Evolutionary conservation across 371 early-diverging fungal genomes (phyloP), one percentile per base, ranked within the genome.

Genomic region (Mortierella sp.): DNA sequence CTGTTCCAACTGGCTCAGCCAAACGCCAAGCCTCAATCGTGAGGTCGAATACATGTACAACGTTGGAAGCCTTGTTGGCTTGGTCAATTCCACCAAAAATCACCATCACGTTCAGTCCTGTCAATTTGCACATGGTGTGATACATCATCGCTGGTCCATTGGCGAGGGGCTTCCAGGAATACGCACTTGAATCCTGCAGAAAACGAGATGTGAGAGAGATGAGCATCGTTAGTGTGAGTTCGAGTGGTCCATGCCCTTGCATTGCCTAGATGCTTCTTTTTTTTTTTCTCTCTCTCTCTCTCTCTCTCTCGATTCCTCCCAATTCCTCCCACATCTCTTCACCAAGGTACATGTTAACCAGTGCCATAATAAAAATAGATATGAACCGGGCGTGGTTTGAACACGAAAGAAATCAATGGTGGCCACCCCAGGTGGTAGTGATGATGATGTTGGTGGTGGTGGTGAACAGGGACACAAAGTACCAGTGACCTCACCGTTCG

Each of bases 81-180:
- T 74, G 74, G 54, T 74, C 74, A 23, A 61, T 61, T 13, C 74
- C 74, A 16, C 74, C 74, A 68, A 74, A 74, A 52, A 74, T 64
- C 4, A 42, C 60, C 74, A 74, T 74, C 54, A 30, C 64, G 54
- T 74, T 74, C 21, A 74, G 43, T 3, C 61, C 65, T 23, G 69
- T 31, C 13, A 74, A 61, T 21, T 38, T 58, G 38, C 74, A 74
- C 74, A 74, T 74, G 9, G 74, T 67, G 31, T 74, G 74, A 50
- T 64, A 68, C 69, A 64, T 61, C 43, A 74, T 38, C n/a, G 74
- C 21, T 0, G 74, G 74, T 24, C 74, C 74, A 28, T 74, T 74
- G 24, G 74, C 74, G 19, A 74, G 63, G 13, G 76, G 68, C 24
- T 64, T 64, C 76, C 76, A 74, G 3, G 43, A 41, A 41, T 68